phyloP scores from a whole-genome alignment of 2,329 filamentous ascomycete species.

The Talaromyces sp. region DNA sequence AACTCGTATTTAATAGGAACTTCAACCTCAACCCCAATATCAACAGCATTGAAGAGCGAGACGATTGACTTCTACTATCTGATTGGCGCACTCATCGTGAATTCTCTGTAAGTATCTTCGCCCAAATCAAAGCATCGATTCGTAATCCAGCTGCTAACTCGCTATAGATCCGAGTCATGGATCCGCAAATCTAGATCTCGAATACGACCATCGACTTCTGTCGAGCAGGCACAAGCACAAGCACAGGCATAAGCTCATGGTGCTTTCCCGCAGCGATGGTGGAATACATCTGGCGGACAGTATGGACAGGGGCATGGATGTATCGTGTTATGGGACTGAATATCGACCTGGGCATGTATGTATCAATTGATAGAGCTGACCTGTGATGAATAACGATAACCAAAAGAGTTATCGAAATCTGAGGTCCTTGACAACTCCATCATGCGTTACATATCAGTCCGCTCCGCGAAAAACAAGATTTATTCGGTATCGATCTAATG shows the following conservation, averaged over 20 bases:
- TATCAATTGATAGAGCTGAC: neutral
- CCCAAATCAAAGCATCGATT: no score
- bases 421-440: neutral
- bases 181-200: neutral
- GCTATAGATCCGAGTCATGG: no score
- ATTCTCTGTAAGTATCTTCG: neutral
- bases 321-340: neutral
- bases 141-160: neutral
- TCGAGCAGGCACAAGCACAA: neutral
- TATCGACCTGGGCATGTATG: neutral
- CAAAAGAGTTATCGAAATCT: neutral
- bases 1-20: neutral
- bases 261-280: neutral
- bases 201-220: neutral
- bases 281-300: neutral
- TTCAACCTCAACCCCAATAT: neutral
- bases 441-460: neutral
- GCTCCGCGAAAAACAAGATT: neutral
- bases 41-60: neutral
- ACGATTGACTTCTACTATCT: neutral
- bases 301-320: neutral
- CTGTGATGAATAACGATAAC: neutral
- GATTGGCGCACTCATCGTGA: neutral
- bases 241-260: neutral
- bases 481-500: neutral